Base-by-base conservation (phyloP, 352 stramenopile species). In the Phytopythium sindhum region DNA sequence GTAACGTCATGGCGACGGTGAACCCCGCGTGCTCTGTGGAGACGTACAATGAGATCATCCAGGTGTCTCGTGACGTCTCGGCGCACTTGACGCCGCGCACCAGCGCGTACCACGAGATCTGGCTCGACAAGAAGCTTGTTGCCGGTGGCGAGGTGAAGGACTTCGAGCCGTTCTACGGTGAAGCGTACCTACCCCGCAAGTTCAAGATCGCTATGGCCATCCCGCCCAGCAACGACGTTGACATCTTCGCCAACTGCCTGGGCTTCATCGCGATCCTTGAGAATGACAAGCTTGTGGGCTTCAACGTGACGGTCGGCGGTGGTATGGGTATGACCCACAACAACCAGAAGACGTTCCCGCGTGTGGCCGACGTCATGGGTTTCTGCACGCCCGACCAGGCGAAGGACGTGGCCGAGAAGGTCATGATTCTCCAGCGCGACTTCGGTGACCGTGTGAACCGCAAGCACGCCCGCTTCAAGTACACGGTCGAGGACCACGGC, bases 181-280 rank as follows among this genome's bases (percentile, higher is more conserved):
- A 98, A 64, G 85, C 92, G 47, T 99, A 99, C 75, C 69, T 99
- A 57, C 97, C 97, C 4, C 89, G 95, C n/a, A 99, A 99, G 80
- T 99, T 99, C 80, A 99, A 99, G 84, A 99, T 99, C 69, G 96
- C 93, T 59, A 93, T 99, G 23, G 98, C 96, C 6, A 97, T 99
- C 57, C 95, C 96, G 26, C 95, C 96, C n/a, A 92, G 97, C 57
- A 99, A 99, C 74, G 96, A 96, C 45, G 81, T 99, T 21, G 97
- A 99, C 74, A 86, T 99, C 60, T 99, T 98, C 68, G 98, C 96
- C 11, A 98, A 99, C 72, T 98, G 98, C 70, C 89, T 99, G 59
- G 96, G 96, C 28, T 86, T 96, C 65, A 96, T 99, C 41, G 90
- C 90, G 33, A 94, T 99, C n/a, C 89, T 97, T 29, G 73, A 96